These are phyloP conservation scores for Pachysandra terminalis DNA, from an alignment of 164 flowering plant species.

Conservation along the genomic window DNA sequence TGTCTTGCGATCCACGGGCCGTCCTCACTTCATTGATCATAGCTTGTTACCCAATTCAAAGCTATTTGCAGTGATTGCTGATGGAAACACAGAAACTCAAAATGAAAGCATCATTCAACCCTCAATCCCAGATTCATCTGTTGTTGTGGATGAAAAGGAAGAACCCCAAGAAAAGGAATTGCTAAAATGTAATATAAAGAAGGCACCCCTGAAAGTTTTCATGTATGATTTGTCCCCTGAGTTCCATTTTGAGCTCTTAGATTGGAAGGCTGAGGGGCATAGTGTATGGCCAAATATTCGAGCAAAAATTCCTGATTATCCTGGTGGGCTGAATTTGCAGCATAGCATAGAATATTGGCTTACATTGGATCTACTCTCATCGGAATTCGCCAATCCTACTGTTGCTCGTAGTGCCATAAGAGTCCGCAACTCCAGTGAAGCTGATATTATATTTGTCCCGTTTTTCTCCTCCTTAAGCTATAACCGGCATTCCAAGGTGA, in stretches of 20 bases:
- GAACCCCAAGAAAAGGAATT: constrained; percentile 10
- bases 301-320: constrained; percentile 50
- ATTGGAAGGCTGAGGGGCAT: constrained; percentile 52
- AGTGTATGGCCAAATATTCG: constrained; percentile 82
- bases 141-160: constrained; percentile 9
- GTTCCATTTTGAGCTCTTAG: constrained; percentile 78
- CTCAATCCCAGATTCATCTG: constrained; percentile 6
- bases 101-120: constrained; percentile 16
- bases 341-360: constrained; percentile 97
- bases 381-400: constrained; percentile 34
- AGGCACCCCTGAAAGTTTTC: constrained; percentile 57
- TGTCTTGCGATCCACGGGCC: constrained; percentile 49
- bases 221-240: constrained; percentile 95
- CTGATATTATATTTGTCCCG: constrained; percentile 88
- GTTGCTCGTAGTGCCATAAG: constrained; percentile 47
- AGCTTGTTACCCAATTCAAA: constrained; percentile 35
- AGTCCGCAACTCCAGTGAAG: constrained; percentile 70
- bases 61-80: constrained; percentile 16
- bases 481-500: constrained; percentile 58
- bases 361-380: constrained; percentile 74
- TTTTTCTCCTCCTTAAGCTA: constrained; percentile 88
- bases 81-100: constrained; percentile 11
- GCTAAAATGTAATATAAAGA: constrained; percentile 12
- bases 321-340: constrained; percentile 92
- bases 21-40: constrained; percentile 36